phyloP scores from a whole-genome alignment of 495 filamentous ascomycete genomes.

The Schizothecium vesticola region DNA sequence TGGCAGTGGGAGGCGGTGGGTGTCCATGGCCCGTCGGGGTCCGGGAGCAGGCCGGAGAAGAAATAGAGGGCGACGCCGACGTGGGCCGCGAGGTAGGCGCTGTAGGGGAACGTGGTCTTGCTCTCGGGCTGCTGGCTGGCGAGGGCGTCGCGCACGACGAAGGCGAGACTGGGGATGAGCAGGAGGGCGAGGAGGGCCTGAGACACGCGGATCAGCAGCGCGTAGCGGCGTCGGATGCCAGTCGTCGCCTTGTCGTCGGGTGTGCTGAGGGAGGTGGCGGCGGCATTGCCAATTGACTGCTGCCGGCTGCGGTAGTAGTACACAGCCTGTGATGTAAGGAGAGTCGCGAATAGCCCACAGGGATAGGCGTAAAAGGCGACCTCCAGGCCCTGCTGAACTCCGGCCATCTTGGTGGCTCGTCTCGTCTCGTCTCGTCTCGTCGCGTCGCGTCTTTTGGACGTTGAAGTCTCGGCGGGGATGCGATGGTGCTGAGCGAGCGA shows the following conservation, averaged over 20 bases:
- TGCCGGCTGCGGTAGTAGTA: conserved; percentile 21
- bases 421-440: not conserved
- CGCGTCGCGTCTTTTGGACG: not conserved
- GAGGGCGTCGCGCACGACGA: conserved; percentile 23
- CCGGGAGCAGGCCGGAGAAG: conserved; percentile 28
- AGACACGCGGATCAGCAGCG: conserved; percentile 22
- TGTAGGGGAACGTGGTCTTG: conserved; percentile 27
- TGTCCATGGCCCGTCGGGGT: conserved; percentile 32
- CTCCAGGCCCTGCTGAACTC: conserved; percentile 23
- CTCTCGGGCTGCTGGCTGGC: conserved; percentile 7
- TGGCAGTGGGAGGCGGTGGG: conserved; percentile 24
- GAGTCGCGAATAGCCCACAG: conserved; percentile 22
- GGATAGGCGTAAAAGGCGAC: conserved; percentile 32
- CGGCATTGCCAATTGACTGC: conserved; percentile 8
- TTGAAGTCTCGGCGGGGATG: not conserved
- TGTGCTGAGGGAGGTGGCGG: not conserved
- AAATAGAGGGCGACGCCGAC: conserved; percentile 28
- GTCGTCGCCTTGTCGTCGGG: conserved; percentile 21
- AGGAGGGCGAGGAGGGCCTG: conserved; percentile 22
- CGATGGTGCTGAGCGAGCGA: not conserved
- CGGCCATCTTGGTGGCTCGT: conserved; percentile 24
- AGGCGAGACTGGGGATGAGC: conserved; percentile 22
- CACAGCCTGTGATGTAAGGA: conserved; percentile 24
- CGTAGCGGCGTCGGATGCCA: conserved; percentile 23
- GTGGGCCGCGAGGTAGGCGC: conserved; percentile 26